Evolutionary conservation across 441 rosid species (phyloP), one percentile per base, ranked within the genome.

Genomic region (Corymbia citriodora): DNA sequence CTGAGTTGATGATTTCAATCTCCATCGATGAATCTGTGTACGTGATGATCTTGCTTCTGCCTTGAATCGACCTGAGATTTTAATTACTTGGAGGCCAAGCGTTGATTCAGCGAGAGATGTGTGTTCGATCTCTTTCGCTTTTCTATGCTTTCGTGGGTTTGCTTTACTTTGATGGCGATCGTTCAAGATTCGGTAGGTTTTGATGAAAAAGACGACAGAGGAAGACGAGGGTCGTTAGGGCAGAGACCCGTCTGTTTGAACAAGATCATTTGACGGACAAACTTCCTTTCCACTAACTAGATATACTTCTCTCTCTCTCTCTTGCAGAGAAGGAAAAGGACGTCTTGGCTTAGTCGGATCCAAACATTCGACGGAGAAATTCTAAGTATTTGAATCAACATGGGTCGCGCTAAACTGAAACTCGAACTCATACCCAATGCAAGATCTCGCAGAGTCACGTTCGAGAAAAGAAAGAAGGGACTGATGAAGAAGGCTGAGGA

Each of bases 271-370:
- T 63, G 79, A 63, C 63, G 52, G 85, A 88, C 91, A 72, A 21
- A 49, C 11, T 68, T 90, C 83, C 70, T 27, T 87, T 88, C 89
- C 87, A 89, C 82, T 92, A 68, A 68, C 23, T 63, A 13, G 18
- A 17, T 23, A 18, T 48, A 1, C 82, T 1, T 61, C 10, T 45
- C 52, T 50, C 79, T 36, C 89, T 40, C 45, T 40, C 19, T 68
- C 21, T 31, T 55, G 36, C 55, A n/a, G 74, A 68, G 54, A 94
- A 96, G 97, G 96, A 95, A 93, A 93, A 91, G 91, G 93, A 36
- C 5, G 89, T 91, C 55, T 91, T 94, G 33, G 90, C 92, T 4
- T 92, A 87, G 55, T 93, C 93, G 5, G 94, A 94, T 94, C 90
- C 68, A 5, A 90, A 83, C 52, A 61, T 92, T 70, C 45, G 45